Evolutionary conservation across 208 protist species (phyloP), one percentile per base, ranked within the genome.

Genomic region (Trypanosoma lewisi): DNA sequence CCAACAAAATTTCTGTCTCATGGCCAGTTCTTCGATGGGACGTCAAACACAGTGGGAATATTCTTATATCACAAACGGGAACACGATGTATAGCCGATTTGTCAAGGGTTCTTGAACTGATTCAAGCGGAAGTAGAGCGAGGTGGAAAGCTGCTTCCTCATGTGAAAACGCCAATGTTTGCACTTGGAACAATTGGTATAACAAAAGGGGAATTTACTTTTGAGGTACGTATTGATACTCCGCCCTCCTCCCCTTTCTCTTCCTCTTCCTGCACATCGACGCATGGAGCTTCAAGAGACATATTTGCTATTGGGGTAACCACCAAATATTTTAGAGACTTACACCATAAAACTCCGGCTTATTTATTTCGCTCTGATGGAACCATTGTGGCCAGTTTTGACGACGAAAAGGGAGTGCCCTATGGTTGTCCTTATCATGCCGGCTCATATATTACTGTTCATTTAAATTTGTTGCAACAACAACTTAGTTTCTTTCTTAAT

Each of bases 401-500:
- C 14, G 71, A 70, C 23, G 55, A 27, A 36, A 69, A 66, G n/a
- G 54, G 55, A n/a, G 60, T 76, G 28, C 70, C 73, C 2, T 93
- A 89, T 52, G 86, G 76, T 12, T 57, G 47, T 0, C 62, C 80
- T 16, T 88, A 77, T 58, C 12, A 31, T 50, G 63, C 72, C 0
- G 82, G 75, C 2, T 61, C 78, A 34, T 58, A 77, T 34, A 71
- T 93, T 30, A 81, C 75, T 0, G 76, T 80, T n/a, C 57, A 76
- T 19, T 50, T 93, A 27, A 67, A 86, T 53, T 55, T 89, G 33
- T 44, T 36, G 2, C 30, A 27, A n/a, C 64, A 77, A 6, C 37
- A 71, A 56, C 42, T 89, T 45, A 70, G 67, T 58, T 93, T 89
- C 56, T 73, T 49, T 37, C 65, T 89, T 33, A 81, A 93, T 62